A percentile compares a stretch with the other conserved stretches of the same genome.
phyloP scores from a whole-genome alignment of 139 green algal genomes.

The Coelastrella sp. region DNA sequence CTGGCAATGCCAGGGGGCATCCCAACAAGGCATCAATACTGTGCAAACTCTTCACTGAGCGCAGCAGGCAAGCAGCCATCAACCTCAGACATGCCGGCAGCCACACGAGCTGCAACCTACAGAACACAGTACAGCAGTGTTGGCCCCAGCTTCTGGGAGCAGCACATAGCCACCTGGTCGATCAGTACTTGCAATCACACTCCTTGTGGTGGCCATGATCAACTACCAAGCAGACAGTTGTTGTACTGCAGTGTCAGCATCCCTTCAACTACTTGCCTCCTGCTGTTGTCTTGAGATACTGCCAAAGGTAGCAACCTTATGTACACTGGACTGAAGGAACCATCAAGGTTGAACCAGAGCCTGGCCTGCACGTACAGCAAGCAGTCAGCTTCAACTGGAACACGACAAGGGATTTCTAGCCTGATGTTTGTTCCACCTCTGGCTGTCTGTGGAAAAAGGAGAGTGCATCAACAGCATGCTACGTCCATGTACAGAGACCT shows the following conservation, averaged over 20 bases:
- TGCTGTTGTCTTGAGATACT: neutral
- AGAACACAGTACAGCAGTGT: too few relatives aligned
- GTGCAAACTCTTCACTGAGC: neutral
- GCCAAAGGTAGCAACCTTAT: conserved; percentile 13
- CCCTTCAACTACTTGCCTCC: neutral
- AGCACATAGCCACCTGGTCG: too few relatives aligned
- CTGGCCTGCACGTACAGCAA: neutral
- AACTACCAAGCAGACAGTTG: too few relatives aligned
- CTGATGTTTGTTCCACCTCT: too few relatives aligned
- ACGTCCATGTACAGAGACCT: too few relatives aligned
- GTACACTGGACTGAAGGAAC: neutral
- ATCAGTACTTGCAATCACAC: too few relatives aligned
- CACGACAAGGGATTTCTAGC: neutral
- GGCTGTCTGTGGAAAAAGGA: too few relatives aligned
- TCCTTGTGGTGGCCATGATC: too few relatives aligned
- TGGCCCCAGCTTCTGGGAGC: too few relatives aligned
- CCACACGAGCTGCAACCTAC: conserved; percentile 37
- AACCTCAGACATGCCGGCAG: conserved; percentile 13
- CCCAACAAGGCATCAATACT: conserved; percentile 51
- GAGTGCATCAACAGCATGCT: too few relatives aligned
- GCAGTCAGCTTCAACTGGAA: neutral
- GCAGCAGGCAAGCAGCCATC: neutral
- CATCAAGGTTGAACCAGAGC: conserved; percentile 54
- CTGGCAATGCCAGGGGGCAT: conserved; percentile 50
- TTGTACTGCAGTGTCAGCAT: neutral